Base-by-base conservation (phyloP, 441 rosid genomes). In the Adansonia gregorii region DNA sequence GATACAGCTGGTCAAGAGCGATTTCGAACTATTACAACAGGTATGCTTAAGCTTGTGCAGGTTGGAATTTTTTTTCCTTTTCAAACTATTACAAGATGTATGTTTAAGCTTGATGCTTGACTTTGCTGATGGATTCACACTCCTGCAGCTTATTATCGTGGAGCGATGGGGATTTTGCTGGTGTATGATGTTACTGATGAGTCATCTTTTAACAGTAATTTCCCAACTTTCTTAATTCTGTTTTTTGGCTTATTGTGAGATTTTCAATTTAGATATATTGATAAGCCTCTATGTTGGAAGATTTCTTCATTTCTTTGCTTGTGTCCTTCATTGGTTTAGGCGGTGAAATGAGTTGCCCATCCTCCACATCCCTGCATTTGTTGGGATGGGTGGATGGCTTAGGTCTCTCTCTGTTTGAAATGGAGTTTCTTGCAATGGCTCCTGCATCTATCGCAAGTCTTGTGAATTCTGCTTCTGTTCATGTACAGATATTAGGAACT, bases 131-230 rank as follows among this genome's bases (percentile, higher is more conserved):
- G 66, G 19, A 43, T 63, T 67, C 49, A 6, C 51, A 41, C 55
- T 78, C n/a, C 68, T 82, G 79, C 86, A 90, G 94, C 94, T 45
- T 90, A 90, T 76, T 89, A 89, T 77, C 89, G 92, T 73, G 94
- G 94, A 81, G 94, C 94, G 58, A 90, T 90, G 94, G 94, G 94
- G 63, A 90, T 90, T 73, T 79, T 90, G 81, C 86, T 87, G 77
- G 89, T 87, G 51, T 87, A 87, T 74, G 87, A 87, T 43, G 89
- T 87, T 65, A 87, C 87, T 60, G 89, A 87, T 31, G 89, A 87
- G 83, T 85, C 89, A 55, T 87, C 89, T 67, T 87, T 87, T 81
- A 87, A 85, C 79, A 87, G 89, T 87, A 81, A 81, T 56, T 77
- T 58, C 43, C 75, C 49, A 17, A 41, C 76, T 39, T 15, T 35